Evolutionary conservation across 129 eudicot genomes (phyloP).

Genomic region (Arctium lappa): DNA sequence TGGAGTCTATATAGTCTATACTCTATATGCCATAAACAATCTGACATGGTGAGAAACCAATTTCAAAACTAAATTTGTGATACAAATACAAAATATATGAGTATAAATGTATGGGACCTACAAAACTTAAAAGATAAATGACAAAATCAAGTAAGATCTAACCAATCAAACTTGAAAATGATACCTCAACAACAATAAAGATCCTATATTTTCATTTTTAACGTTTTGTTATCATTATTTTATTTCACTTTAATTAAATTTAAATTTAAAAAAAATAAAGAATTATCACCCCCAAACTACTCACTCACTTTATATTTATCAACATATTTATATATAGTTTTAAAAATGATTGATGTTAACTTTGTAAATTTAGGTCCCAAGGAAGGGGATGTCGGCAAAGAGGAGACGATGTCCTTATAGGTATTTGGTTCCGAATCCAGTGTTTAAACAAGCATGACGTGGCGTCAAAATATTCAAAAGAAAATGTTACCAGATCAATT

Average conservation of each 20-base stretch:
- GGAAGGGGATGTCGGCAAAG: conserved; percentile 19
- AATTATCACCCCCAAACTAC: background rate
- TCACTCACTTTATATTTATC: background rate
- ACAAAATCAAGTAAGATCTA: conserved; percentile 20
- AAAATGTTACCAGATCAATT: background rate
- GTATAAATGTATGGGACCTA: conserved; percentile 18
- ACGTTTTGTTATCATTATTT: conserved; percentile 10
- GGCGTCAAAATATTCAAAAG: background rate
- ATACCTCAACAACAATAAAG: conserved; percentile 19
- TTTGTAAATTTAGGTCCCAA: background rate
- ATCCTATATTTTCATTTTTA: background rate
- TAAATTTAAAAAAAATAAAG: too few species aligned
- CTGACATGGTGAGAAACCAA: background rate
- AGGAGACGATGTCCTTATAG: conserved; percentile 12
- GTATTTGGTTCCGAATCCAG: background rate
- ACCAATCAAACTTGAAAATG: conserved; percentile 24
- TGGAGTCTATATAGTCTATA: background rate
- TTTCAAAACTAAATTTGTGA: background rate
- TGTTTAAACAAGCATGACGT: conserved; percentile 10
- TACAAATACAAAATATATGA: background rate
- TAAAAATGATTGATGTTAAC: background rate
- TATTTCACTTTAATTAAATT: background rate
- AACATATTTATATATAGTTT: background rate
- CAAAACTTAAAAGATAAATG: conserved; percentile 15
- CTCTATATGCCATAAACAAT: background rate